These are phyloP conservation scores for Euptelea pleiosperma DNA, from an alignment of 164 flowering plant species.

Conservation along the genomic window DNA sequence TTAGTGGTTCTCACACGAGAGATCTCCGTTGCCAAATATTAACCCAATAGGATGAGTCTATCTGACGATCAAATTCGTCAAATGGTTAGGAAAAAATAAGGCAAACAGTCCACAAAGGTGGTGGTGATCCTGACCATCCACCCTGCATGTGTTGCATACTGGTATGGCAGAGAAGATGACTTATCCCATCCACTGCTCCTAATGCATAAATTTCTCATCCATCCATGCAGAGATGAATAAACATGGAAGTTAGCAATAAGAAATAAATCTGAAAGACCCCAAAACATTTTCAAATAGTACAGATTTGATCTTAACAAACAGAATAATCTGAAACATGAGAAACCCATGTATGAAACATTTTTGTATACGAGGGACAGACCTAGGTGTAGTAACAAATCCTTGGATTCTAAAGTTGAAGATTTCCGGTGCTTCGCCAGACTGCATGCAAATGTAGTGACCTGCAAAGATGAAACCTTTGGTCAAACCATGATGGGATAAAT, in stretches of 20 bases:
- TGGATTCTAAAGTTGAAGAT: conserved; percentile 84
- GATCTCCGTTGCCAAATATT: no score
- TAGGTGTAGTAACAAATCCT: conserved; percentile 82
- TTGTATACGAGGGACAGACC: conserved; percentile 45
- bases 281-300: not conserved
- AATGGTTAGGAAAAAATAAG: no score
- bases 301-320: not conserved
- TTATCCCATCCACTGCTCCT: no score
- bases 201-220: no score
- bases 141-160: no score
- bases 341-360: not conserved
- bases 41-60: no score
- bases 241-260: not conserved
- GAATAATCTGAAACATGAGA: not conserved
- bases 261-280: not conserved
- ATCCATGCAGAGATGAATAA: no score
- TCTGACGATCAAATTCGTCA: no score
- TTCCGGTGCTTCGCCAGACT: conserved; percentile 94
- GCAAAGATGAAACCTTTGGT: conserved; percentile 22
- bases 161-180: no score
- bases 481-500: conserved; percentile 8
- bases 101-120: no score
- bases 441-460: conserved; percentile 91
- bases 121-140: no score
- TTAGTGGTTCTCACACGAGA: no score